phyloP scores from a whole-genome alignment of 2,329 filamentous ascomycete species.

The Celoporthe dispersa region DNA sequence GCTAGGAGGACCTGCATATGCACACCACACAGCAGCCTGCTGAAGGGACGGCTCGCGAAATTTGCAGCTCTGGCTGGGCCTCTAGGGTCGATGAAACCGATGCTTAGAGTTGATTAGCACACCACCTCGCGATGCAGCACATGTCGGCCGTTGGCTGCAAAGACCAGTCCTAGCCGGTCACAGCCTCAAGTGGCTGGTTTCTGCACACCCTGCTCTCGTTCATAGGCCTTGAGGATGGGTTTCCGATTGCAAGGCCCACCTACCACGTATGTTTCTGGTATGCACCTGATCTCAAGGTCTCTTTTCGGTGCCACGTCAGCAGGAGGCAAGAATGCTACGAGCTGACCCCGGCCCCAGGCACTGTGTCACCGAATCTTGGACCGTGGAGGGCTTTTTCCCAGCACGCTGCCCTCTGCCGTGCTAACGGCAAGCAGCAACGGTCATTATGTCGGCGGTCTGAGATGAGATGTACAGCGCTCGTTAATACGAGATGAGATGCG shows the following conservation, averaged over 20 bases:
- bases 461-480: background rate
- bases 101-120: conserved; percentile 8
- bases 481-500: background rate
- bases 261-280: background rate
- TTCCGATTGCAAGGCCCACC: background rate
- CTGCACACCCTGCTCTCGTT: background rate
- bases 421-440: background rate
- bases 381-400: background rate
- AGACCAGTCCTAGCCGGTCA: conserved; percentile 6
- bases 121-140: conserved; percentile 18
- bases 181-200: conserved; percentile 23
- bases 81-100: conserved; percentile 6
- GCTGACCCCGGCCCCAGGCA: background rate
- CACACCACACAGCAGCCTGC: conserved; percentile 20
- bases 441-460: background rate
- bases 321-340: background rate
- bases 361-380: background rate
- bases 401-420: background rate
- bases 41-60: conserved; percentile 27
- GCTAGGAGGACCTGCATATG: conserved; percentile 20
- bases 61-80: conserved; percentile 12
- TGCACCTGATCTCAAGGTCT: background rate
- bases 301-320: background rate
- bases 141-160: conserved; percentile 17
- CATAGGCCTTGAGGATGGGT: background rate